phyloP scores from a whole-genome alignment of 1,139 yeast genomes.

The Taphrina communis region DNA sequence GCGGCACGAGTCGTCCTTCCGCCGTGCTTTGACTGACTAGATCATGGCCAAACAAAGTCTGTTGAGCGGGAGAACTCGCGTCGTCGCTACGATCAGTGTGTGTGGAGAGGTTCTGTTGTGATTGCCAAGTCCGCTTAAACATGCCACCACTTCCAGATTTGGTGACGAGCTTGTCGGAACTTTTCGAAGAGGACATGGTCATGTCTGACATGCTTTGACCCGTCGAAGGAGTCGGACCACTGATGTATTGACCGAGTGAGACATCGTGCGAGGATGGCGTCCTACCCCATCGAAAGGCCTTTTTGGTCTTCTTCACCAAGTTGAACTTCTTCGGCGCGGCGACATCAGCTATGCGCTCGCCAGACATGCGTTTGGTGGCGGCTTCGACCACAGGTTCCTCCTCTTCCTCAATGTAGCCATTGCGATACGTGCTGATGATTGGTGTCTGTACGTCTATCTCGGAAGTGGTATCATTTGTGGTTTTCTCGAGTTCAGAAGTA shows the following conservation, averaged over 20 bases:
- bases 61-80: constrained; percentile 1
- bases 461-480: background rate
- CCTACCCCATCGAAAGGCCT: constrained; percentile 35
- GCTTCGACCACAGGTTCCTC: constrained; percentile 33
- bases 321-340: constrained; percentile 41
- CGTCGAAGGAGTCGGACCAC: background rate
- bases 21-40: constrained; percentile 63
- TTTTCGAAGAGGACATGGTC: constrained; percentile 24
- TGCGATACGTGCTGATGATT: background rate
- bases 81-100: constrained; percentile 10
- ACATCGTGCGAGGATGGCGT: constrained; percentile 16
- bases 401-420: constrained; percentile 20
- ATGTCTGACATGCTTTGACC: constrained; percentile 11
- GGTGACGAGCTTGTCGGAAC: constrained; percentile 25
- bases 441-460: constrained; percentile 1
- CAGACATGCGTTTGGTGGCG: constrained; percentile 30
- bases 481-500: background rate
- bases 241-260: constrained; percentile 6
- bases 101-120: constrained; percentile 33
- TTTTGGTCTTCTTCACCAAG: constrained; percentile 42
- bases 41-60: constrained; percentile 46
- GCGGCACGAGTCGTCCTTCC: constrained; percentile 71
- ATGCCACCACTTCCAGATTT: constrained; percentile 22
- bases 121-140: constrained; percentile 40
- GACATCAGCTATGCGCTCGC: constrained; percentile 17